phyloP scores from a whole-genome alignment of 2,329 filamentous ascomycete species.

The Venturia effusa region DNA sequence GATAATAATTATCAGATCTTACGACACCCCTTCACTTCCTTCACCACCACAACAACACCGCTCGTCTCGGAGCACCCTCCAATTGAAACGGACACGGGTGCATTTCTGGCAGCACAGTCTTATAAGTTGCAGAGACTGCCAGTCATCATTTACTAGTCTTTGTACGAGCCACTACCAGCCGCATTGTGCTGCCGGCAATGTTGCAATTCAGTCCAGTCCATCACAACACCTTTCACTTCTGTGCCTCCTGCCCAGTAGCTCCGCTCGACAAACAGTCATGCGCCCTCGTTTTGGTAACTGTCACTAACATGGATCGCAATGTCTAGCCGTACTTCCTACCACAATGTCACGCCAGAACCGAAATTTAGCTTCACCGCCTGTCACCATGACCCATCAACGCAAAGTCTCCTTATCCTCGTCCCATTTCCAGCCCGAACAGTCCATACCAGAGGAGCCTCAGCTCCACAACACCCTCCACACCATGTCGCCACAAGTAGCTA shows the following conservation, averaged over 20 bases:
- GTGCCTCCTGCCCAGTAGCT: not conserved
- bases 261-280: not conserved
- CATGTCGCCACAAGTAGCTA: not conserved
- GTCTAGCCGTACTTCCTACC: not conserved
- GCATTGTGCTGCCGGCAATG: not conserved
- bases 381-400: not conserved
- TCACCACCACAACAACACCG: not conserved
- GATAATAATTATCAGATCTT: conserved; percentile 3
- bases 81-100: not conserved
- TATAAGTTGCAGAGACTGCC: not conserved
- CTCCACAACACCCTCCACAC: not conserved
- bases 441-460: not conserved
- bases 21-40: not conserved
- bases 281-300: not conserved
- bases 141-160: not conserved
- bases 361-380: not conserved
- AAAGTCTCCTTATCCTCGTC: conserved; percentile 2
- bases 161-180: not conserved
- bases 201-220: not conserved
- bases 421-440: not conserved
- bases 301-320: not conserved
- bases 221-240: not conserved
- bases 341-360: not conserved
- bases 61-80: not conserved
- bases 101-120: not conserved